Evolutionary conservation across 2,329 filamentous ascomycete species (phyloP).

Genomic region (Aureobasidium sp.): DNA sequence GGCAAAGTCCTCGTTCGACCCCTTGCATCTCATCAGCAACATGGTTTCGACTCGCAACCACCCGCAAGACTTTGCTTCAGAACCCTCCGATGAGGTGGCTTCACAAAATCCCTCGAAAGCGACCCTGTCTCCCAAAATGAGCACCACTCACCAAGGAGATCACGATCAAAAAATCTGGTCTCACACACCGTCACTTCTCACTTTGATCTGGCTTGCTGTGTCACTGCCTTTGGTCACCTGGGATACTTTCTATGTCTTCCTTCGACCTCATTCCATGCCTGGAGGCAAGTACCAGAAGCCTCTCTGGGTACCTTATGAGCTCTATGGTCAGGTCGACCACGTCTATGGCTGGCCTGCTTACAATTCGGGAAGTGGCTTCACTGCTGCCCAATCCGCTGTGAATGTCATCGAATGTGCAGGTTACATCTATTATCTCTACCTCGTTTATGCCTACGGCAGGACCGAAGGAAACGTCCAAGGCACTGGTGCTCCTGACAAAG

Average conservation of each 20-base stretch:
- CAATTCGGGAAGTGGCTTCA: conserved; percentile 64
- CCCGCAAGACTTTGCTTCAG: conserved; percentile 42
- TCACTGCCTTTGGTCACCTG: conserved; percentile 73
- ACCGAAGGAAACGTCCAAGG: conserved; percentile 26
- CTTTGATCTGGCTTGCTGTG: conserved; percentile 64
- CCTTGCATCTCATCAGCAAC: background rate
- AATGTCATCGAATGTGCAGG: conserved; percentile 62
- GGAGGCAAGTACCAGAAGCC: conserved; percentile 66
- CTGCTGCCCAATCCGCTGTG: conserved; percentile 62
- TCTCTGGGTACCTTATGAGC: conserved; percentile 67
- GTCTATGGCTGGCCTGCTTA: conserved; percentile 74
- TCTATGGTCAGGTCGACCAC: conserved; percentile 74
- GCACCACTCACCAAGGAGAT: background rate
- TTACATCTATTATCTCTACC: conserved; percentile 56
- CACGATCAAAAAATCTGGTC: conserved; percentile 37
- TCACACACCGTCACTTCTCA: conserved; percentile 53
- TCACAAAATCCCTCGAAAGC: conserved; percentile 19
- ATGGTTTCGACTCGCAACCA: conserved; percentile 54
- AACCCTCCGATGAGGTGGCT: conserved; percentile 33
- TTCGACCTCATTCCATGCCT: conserved; percentile 75
- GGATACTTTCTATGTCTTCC: conserved; percentile 69
- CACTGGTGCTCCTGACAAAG: conserved; percentile 34
- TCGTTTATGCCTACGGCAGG: conserved; percentile 40
- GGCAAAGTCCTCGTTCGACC: background rate
- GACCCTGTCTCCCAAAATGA: background rate